These are phyloP conservation scores for Saururus chinensis DNA, from an alignment of 164 flowering plant species.

Conservation along the genomic window DNA sequence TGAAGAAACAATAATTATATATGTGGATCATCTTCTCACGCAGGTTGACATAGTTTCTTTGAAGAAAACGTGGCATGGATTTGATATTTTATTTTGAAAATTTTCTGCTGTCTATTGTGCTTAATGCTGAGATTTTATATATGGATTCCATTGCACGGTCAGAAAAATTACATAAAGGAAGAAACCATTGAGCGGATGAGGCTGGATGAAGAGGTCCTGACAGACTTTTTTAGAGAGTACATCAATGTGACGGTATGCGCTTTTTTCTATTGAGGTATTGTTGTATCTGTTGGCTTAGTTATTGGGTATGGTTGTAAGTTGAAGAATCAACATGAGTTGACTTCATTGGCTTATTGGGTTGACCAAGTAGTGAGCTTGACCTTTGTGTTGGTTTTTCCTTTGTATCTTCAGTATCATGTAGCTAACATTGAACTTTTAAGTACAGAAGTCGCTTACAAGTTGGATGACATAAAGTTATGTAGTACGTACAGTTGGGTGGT, in stretches of 20 bases:
- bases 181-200: conserved; percentile 97
- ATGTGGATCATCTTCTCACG: conserved; percentile 85
- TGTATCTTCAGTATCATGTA: too few species aligned
- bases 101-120: not conserved
- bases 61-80: not conserved
- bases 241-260: conserved; percentile 62
- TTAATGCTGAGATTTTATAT: not conserved
- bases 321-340: not conserved
- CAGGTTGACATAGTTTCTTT: conserved; percentile 40
- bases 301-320: not conserved
- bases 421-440: too few species aligned
- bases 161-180: conserved; percentile 90
- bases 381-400: too few species aligned
- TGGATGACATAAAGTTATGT: too few species aligned
- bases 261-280: not conserved
- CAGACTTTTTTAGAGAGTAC: conserved; percentile 90
- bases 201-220: conserved; percentile 84
- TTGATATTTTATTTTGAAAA: not conserved
- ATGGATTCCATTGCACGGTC: conserved; percentile 6
- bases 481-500: too few species aligned
- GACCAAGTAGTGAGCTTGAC: too few species aligned
- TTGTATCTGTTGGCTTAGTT: not conserved
- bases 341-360: not conserved
- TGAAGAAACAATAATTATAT: conserved; percentile 85
- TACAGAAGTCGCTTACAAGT: too few species aligned